Percentiles rank a stretch among this genome's conserved stretches.
phyloP scores from a whole-genome alignment of 2,329 filamentous ascomycete genomes.

The Penicillium sp. region DNA sequence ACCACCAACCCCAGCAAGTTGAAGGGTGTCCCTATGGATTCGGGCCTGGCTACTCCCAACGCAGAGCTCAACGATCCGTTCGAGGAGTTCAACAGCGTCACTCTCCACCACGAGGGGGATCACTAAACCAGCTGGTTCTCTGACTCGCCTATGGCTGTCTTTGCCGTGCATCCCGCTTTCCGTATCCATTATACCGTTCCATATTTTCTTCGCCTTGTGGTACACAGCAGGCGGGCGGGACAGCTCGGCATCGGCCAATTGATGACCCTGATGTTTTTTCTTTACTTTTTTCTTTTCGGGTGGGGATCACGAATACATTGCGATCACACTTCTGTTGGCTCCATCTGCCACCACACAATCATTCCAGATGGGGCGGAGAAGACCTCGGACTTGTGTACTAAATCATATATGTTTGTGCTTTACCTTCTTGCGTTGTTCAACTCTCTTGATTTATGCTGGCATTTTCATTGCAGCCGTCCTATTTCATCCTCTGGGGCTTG shows the following conservation, averaged over 20 bases:
- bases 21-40: slow-evolving; percentile 81
- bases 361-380: too few relatives aligned
- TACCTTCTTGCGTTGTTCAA: too few relatives aligned
- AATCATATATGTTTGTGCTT: too few relatives aligned
- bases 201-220: slow-evolving; percentile 10
- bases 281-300: too few relatives aligned
- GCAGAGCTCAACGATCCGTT: slow-evolving; percentile 83
- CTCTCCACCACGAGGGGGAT: slow-evolving; percentile 91
- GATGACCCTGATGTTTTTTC: slow-evolving; percentile 26
- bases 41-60: slow-evolving; percentile 75
- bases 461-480: not conserved
- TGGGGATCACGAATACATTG: slow-evolving; percentile 23
- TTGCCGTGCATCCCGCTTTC: too few relatives aligned
- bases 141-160: not conserved
- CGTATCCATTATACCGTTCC: not conserved
- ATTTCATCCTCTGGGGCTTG: too few relatives aligned
- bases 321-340: slow-evolving; percentile 11
- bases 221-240: slow-evolving; percentile 10
- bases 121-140: slow-evolving; percentile 15
- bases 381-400: too few relatives aligned
- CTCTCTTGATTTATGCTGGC: not conserved
- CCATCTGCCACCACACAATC: slow-evolving; percentile 3
- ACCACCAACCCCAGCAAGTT: slow-evolving; percentile 40
- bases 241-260: slow-evolving; percentile 22
- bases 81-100: slow-evolving; percentile 98